Base-by-base conservation (phyloP, 2,329 filamentous ascomycete genomes). In the Neofusicoccum parvum region DNA sequence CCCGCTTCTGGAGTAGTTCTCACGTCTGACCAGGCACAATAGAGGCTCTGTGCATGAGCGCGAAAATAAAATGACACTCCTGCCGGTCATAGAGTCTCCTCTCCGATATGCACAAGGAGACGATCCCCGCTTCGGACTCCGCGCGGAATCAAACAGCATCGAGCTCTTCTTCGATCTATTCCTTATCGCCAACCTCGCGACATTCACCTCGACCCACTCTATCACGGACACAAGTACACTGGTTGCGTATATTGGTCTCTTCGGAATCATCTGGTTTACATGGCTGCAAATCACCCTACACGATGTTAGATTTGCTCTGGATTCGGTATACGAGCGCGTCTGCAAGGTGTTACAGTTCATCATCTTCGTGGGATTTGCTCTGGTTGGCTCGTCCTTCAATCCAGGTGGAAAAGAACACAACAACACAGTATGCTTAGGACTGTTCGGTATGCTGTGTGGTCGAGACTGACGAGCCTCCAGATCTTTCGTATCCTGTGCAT, bases 231-330 rank as follows among this genome's bases (percentile, higher is more conserved):
- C 56, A 5, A 43, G 50, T 15, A 65, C 39, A n/a, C 67, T 77
- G 6, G 68, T 68, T 50, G 63, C 79, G 41, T 81, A 85, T 69
- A 74, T 84, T 60, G 75, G 83, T 50, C 83, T 83, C 70, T 80
- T 86, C 70, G 72, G 83, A 11, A 78, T 89, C 15, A 77, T 89
- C 6, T 89, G 87, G 87, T 85, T 87, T 62, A 88, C 85, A 27
- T 90, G 87, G 87, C 79, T 88, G 17, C 79, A 87, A 49, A 82
- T 86, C 14, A 82, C 83, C 15, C 75, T 88, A 3, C 88, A 86
- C 70, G 87, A 89, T 73, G 83, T 88, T 48, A 84, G 87, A 1
- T 89, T 87, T 70, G 83, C 86, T 0, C 80, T 84, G 12, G 87
- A 89, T 72, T 87, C 85, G 39, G 79, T 88, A 43, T 86, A 87